Base-by-base conservation (phyloP, 768 basidiomycete genomes). In the Lentinula edodes region DNA sequence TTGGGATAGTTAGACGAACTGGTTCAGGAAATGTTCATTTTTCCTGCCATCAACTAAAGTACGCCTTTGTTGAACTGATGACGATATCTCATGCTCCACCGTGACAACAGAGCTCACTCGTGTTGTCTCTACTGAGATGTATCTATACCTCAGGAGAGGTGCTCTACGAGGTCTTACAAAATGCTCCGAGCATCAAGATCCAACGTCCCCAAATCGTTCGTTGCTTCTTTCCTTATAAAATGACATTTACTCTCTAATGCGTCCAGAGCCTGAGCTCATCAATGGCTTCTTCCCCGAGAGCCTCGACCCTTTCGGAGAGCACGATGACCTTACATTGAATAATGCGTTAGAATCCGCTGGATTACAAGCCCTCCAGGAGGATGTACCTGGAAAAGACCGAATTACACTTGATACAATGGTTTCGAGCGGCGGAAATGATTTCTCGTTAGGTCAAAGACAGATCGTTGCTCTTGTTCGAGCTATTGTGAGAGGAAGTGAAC, bases 261-360 rank as follows among this genome's bases (percentile, higher is more conserved):
- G 10, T 23, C 20, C 15, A 32, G n/a, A 66, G 62, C 66, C 66
- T n/a, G 66, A 66, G 36, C 64, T 90, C 62, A 68, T 89, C 63
- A 84, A 83, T 51, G 88, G 88, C 1, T 86, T 85, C 5, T 64
- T 89, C 13, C 80, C 88, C 28, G 80, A 85, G 1, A 84, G 86
- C 0, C 69, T 90, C 32, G 88, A 90, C 63, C 85, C 88, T n/a
- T 90, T 90, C 64, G 75, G 81, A n/a, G 86, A 90, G 64, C 88
- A 88, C 62, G 76, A 86, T 59, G 88, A 90, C 63, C 74, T 76
- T 0, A 82, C 85, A 38, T 84, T 90, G 81, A 85, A 78, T 60
- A 81, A 84, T 66, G 79, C 85, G 4, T 74, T 86, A 6, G 78
- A 80, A 43, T 78, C 67, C n/a, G n/a, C n/a, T n/a, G n/a, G n/a